A percentile compares a stretch with the other conserved stretches of the same genome.
Evolutionary conservation across 2,329 filamentous ascomycete genomes (phyloP).

Genomic region (Verticillium klebahnii): DNA sequence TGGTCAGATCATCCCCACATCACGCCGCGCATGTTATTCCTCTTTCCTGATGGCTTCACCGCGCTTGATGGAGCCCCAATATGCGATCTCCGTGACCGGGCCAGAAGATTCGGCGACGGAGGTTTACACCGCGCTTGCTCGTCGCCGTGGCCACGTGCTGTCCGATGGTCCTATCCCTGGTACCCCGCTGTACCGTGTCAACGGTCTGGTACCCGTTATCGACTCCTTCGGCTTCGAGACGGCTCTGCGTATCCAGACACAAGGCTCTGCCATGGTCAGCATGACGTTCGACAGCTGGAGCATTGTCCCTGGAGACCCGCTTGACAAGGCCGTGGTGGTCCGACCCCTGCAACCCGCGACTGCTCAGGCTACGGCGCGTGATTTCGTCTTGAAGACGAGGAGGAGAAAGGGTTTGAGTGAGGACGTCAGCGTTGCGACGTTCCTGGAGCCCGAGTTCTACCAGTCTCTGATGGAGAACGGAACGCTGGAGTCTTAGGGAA

Average conservation of each 20-base stretch:
- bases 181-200: constrained; percentile 88
- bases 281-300: constrained; percentile 95
- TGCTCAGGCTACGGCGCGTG: constrained; percentile 83
- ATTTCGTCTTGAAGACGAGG: constrained; percentile 95
- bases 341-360: constrained; percentile 82
- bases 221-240: constrained; percentile 98
- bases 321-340: constrained; percentile 80
- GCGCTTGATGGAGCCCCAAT: constrained; percentile 93
- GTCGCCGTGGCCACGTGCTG: constrained; percentile 85
- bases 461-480: constrained; percentile 84
- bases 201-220: constrained; percentile 89
- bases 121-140: constrained; percentile 86
- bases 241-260: constrained; percentile 90
- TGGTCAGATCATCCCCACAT: constrained; percentile 95
- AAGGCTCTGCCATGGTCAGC: constrained; percentile 85
- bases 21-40: constrained; percentile 87
- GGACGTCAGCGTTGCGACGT: constrained; percentile 93
- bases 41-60: constrained; percentile 97
- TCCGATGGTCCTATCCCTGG: constrained; percentile 92
- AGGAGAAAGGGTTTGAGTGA: constrained; percentile 90
- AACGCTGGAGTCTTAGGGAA: constrained; percentile 44
- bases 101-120: constrained; percentile 84
- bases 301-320: constrained; percentile 90
- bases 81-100: constrained; percentile 87
- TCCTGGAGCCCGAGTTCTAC: constrained; percentile 92